Base-by-base conservation (phyloP, 805 yeast genomes). In the Sugiyamaella lignohabitans region DNA sequence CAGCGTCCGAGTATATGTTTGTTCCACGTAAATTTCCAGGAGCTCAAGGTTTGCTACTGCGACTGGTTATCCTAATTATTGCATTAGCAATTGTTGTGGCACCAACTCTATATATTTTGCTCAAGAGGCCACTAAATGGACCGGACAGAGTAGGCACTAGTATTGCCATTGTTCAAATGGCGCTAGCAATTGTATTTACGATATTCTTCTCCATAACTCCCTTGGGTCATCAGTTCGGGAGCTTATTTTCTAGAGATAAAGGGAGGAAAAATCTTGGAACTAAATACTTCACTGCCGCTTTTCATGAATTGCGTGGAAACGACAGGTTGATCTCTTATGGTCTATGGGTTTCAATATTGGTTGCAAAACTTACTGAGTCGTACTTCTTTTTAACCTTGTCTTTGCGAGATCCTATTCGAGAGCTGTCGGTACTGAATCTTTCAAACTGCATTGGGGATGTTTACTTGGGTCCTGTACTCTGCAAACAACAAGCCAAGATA, bases 21-120 rank as follows among this genome's bases (percentile, higher is more conserved):
- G 97, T 94, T 50, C 98, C 98, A 56, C 82, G 98, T 70, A 78
- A 82, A 59, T 94, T 97, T 97, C 95, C 98, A 29, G 98, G 99
- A 68, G 96, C 97, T 66, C 98, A 91, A 72, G 96, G 85, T 65
- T 76, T 93, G 64, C 71, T 87, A 35, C 86, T 95, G 70, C 83
- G 98, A 67, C 74, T 93, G 59, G 63, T 81, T 72, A 83, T 91
- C 64, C 68, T 93, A 64, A 54, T 83, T 42, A 54, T 78, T 42
- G 77, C 88, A 54, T 66, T 83, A 3, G 10, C 70, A 0, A 20
- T 76, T 2, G 76, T 75, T 51, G 54, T 72, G 2, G 59, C 66
- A 0, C 93, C 94, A 0, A 64, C 76, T 0, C 52, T 77, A 2
- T 78, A 74, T 55, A 64, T 82, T n/a, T 69, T 80, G 45, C 54